Evolutionary conservation across 345 rosid species (phyloP).

Genomic region (Aquilaria malaccensis): DNA sequence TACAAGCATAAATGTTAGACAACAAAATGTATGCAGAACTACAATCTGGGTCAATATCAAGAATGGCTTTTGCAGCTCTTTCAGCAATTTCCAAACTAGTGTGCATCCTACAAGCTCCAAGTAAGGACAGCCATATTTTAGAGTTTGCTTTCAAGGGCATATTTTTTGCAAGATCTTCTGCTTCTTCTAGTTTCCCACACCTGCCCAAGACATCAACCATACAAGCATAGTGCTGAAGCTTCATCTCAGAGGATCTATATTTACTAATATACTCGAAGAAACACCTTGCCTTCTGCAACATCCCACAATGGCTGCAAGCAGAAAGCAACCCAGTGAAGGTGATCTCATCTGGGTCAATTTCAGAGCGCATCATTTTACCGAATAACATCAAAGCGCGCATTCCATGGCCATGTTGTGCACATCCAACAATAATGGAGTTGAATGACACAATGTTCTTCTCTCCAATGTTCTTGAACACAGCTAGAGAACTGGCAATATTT

Average conservation of each 20-base stretch:
- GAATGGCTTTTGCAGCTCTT: conserved; percentile 44
- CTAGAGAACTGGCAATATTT: conserved; percentile 29
- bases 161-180: conserved; percentile 45
- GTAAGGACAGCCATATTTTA: conserved; percentile 60
- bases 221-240: conserved; percentile 59
- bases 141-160: conserved; percentile 50
- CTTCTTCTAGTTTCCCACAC: conserved; percentile 53
- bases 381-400: conserved; percentile 41
- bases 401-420: conserved; percentile 66
- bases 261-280: conserved; percentile 40
- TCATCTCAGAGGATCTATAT: conserved; percentile 21
- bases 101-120: conserved; percentile 64
- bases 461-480: conserved; percentile 32
- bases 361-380: conserved; percentile 47
- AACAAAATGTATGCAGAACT: conserved; percentile 53
- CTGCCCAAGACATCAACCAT: conserved; percentile 73
- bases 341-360: conserved; percentile 54
- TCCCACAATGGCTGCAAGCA: conserved; percentile 69
- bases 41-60: conserved; percentile 43
- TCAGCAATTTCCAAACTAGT: conserved; percentile 46
- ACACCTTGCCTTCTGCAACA: conserved; percentile 51
- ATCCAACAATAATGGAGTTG: conserved; percentile 59
- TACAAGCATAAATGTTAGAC: conserved; percentile 62
- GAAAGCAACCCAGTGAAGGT: conserved; percentile 78
- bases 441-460: conserved; percentile 55